phyloP scores from a whole-genome alignment of 805 yeast genomes.

The Starmerella stigmatis region DNA sequence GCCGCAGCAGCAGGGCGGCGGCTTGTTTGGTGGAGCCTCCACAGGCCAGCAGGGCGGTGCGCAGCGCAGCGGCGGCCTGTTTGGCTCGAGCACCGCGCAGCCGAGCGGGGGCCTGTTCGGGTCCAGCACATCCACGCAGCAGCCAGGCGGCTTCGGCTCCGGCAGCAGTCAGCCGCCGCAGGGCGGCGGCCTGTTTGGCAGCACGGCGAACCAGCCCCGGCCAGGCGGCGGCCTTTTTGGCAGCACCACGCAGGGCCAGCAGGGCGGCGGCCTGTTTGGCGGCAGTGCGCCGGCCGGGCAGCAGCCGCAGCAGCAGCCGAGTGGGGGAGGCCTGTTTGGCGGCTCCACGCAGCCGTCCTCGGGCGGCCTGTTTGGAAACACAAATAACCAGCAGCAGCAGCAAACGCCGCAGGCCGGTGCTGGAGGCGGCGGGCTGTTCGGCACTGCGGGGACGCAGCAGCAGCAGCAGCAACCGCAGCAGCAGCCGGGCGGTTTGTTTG shows the following conservation, averaged over 20 bases:
- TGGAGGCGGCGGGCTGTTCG: no score
- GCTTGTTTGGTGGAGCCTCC: neutral
- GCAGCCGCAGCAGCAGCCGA: neutral
- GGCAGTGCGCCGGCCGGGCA: neutral
- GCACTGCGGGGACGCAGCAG: no score
- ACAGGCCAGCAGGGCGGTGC: neutral
- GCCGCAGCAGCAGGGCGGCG: neutral
- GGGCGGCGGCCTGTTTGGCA: neutral
- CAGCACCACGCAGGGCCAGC: neutral
- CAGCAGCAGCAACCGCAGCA: no score
- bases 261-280: neutral
- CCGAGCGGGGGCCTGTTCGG: slow-evolving; percentile 7
- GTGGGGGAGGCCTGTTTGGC: neutral
- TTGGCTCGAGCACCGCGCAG: neutral
- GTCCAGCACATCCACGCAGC: neutral
- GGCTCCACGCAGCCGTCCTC: neutral
- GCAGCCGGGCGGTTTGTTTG: no score
- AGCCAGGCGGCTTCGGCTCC: neutral
- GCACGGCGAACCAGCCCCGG: neutral
- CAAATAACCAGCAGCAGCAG: no score
- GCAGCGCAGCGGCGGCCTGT: neutral
- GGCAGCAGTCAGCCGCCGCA: neutral
- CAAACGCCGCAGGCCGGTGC: no score
- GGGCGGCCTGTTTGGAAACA: neutral
- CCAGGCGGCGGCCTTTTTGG: neutral